Conservation (phyloP, 2,329 filamentous ascomycete genomes). For the Neocatenulostroma microsporum region DNA sequence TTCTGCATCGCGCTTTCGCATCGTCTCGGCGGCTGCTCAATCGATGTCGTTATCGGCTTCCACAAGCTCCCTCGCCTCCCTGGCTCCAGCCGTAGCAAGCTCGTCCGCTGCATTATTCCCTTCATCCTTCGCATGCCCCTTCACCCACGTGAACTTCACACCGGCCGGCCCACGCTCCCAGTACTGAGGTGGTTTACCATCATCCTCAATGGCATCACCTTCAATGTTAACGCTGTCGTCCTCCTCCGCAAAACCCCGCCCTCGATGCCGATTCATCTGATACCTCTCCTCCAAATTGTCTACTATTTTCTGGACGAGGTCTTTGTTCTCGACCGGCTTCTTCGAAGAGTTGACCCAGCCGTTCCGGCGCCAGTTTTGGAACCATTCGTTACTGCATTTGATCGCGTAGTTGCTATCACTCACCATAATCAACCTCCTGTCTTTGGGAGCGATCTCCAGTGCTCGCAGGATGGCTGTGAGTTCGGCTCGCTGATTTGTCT, state of each 20-base stretch:
- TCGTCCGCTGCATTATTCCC: conserved; percentile 77
- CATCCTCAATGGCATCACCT: conserved; percentile 38
- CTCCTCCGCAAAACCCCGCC: conserved; percentile 37
- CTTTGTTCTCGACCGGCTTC: conserved; percentile 74
- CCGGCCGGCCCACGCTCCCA: conserved; percentile 29
- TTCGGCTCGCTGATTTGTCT: conserved; percentile 97
- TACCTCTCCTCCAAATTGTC: conserved; percentile 56
- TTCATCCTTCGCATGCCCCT: conserved; percentile 65
- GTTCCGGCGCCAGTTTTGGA: conserved; percentile 64
- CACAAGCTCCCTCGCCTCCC: conserved; percentile 28
- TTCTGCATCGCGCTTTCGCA: no score
- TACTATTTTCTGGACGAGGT: conserved; percentile 68
- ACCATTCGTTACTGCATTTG: conserved; percentile 82
- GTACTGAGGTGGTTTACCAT: conserved; percentile 9
- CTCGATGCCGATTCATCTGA: conserved; percentile 23
- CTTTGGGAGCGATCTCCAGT: conserved; percentile 62
- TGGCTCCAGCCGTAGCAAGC: conserved; percentile 63
- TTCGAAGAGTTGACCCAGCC: conserved; percentile 67
- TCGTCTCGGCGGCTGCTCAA: no score
- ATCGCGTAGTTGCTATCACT: conserved; percentile 91
- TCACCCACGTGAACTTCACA: conserved; percentile 72
- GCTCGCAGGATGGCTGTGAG: conserved; percentile 80
- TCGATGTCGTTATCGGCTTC: background rate
- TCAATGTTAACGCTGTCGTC: no score
- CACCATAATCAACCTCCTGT: conserved; percentile 65